These are phyloP conservation scores for Phyllosticta citriasiana DNA, from an alignment of 2,329 filamentous ascomycete genomes.

Conservation along the genomic window DNA sequence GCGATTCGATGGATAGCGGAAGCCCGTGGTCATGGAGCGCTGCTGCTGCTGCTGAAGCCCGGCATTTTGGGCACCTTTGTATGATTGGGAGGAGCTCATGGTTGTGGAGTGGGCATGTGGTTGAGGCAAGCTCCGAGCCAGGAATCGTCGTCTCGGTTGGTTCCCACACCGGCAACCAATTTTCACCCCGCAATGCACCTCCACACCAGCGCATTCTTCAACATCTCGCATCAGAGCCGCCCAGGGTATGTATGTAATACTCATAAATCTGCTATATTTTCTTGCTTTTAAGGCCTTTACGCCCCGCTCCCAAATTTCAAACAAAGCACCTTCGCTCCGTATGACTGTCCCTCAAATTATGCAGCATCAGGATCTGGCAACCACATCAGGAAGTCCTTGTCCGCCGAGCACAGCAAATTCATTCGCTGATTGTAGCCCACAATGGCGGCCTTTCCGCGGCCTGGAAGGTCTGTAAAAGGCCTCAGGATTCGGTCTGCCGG, in stretches of 20 bases:
- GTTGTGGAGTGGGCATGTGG: slow-evolving; percentile 1
- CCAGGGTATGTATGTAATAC: not conserved
- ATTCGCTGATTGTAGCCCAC: slow-evolving; percentile 83
- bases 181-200: not conserved
- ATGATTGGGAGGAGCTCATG: slow-evolving; percentile 10
- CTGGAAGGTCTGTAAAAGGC: slow-evolving; percentile 55
- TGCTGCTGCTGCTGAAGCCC: slow-evolving; percentile 3
- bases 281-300: not conserved
- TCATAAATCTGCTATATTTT: not conserved
- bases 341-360: not conserved
- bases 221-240: not conserved
- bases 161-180: not conserved
- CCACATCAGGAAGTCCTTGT: slow-evolving; percentile 57
- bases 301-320: not conserved
- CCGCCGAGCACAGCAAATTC: slow-evolving; percentile 84
- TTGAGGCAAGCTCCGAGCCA: not conserved
- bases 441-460: slow-evolving; percentile 57
- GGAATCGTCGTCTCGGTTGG: not conserved
- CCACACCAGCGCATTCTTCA: not conserved
- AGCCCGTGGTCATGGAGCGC: slow-evolving; percentile 34
- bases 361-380: slow-evolving; percentile 33
- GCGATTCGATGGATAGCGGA: slow-evolving; percentile 83
- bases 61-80: slow-evolving; percentile 5
- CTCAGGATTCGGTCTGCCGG: slow-evolving; percentile 50
- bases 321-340: not conserved